Evolutionary conservation across 306 rosid genomes (phyloP), one percentile per base, ranked within the genome.

Genomic region (Fragaria iinumae): DNA sequence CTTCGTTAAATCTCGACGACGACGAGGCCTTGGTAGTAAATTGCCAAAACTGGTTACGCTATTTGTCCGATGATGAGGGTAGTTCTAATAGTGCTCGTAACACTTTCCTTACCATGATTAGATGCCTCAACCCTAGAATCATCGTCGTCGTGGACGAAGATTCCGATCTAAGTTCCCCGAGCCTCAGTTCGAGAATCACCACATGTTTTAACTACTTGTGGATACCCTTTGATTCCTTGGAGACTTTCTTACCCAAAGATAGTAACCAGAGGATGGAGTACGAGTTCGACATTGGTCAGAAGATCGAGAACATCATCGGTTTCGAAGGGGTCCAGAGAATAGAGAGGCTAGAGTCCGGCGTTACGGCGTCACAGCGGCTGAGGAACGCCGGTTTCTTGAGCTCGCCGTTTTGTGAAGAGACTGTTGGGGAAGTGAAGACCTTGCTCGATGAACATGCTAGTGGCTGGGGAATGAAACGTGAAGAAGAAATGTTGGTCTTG

Each of bases 391-490:
- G 98, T 0, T 90, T 82, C 67, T 66, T 80, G 14, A 84, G 88
- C 77, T 74, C 85, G 20, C 82, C 88, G 8, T 92, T 95, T 71
- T 77, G 87, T 38, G 97, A 92, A 52, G 97, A 88, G 72, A 88
- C 93, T 13, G 77, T 82, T 18, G 75, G 47, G 47, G 97, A 92
- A 78, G 96, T 92, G 29, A 92, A 89, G 81, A 86, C 25, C 8
- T 88, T 92, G 93, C 85, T 95, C 32, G 97, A 93, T 73, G 98
- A 92, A 71, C 97, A 95, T 79, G 97, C 97, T n/a, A 89, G 93
- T 78, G 98, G 97, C 11, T 95, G 98, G 98, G 98, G 97, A 2
- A 92, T 95, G 98, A 95, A 95, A 81, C 89, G 83, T 50, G 97
- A 95, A 76, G 98, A 92, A 75, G 93, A 85, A 50, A 85, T 83